phyloP scores from a whole-genome alignment of 176 grass and related monocot genomes.

The Rhynchospora breviuscula region DNA sequence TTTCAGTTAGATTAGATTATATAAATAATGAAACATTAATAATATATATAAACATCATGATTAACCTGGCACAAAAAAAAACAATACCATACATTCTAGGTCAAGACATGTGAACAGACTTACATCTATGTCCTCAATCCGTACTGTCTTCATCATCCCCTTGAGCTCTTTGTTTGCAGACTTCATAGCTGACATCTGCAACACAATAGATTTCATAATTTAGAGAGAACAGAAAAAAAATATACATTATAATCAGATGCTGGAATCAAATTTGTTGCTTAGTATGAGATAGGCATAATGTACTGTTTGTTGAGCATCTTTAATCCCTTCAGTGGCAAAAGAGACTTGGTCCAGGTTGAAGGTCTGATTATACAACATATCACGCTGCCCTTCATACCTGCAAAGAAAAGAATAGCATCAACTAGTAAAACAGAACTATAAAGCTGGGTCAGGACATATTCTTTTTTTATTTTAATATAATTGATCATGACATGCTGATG shows the following conservation, averaged over 20 bases:
- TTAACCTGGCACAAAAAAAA: background rate
- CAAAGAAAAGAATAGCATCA: background rate
- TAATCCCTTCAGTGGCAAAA: slow-evolving; percentile 84
- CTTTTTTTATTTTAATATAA: background rate
- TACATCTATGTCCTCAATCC: slow-evolving; percentile 94
- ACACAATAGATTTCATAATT: background rate
- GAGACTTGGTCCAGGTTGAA: slow-evolving; percentile 94
- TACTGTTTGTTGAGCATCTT: slow-evolving; percentile 95
- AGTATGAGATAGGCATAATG: background rate
- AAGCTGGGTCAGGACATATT: background rate
- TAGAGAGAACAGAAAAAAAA: background rate
- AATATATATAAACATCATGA: background rate
- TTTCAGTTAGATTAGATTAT: background rate
- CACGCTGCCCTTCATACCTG: slow-evolving; percentile 95
- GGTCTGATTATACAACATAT: slow-evolving; percentile 91
- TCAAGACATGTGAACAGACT: background rate
- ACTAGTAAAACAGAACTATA: background rate
- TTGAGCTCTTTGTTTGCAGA: slow-evolving; percentile 92
- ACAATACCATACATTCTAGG: background rate
- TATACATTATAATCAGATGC: background rate
- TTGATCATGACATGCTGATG: background rate
- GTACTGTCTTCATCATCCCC: slow-evolving; percentile 94
- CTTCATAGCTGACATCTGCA: slow-evolving; percentile 82
- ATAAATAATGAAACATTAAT: background rate
- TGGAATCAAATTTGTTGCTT: background rate